Conservation (phyloP, 768 basidiomycete genomes). For the Chalciporus sphaerocephalus region DNA sequence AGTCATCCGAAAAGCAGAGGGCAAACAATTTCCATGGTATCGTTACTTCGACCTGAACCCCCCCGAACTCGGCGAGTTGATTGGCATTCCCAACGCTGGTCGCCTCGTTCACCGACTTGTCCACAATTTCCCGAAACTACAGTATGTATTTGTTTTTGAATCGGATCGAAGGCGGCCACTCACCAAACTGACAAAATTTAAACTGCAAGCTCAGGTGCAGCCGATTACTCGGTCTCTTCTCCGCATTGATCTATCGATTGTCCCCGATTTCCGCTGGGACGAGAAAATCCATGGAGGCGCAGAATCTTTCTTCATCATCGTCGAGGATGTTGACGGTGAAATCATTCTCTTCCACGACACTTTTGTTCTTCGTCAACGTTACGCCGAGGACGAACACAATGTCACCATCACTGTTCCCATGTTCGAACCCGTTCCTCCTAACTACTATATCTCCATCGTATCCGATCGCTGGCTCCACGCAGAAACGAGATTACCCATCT, state of each 20-base stretch:
- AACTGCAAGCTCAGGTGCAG: conserved; percentile 91
- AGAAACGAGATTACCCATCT: conserved; percentile 90
- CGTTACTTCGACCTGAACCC: conserved; percentile 92
- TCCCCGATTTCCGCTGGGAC: conserved; percentile 98
- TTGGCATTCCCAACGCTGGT: conserved; percentile 92
- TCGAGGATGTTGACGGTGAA: conserved; percentile 98
- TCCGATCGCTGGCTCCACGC: conserved; percentile 96
- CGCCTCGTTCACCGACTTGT: conserved; percentile 88
- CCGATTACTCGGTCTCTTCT: conserved; percentile 93
- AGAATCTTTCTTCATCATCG: conserved; percentile 89
- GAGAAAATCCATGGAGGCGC: conserved; percentile 86
- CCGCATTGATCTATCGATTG: conserved; percentile 88
- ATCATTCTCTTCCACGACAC: conserved; percentile 92
- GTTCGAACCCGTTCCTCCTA: conserved; percentile 95
- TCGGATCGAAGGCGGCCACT: background rate
- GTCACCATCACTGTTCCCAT: conserved; percentile 94
- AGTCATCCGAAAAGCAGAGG: conserved; percentile 85
- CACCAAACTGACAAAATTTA: conserved; percentile 24
- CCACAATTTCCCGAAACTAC: conserved; percentile 93
- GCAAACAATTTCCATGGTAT: conserved; percentile 98
- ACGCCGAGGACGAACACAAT: conserved; percentile 90
- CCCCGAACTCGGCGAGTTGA: conserved; percentile 91
- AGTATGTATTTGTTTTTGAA: conserved; percentile 42
- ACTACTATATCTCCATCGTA: conserved; percentile 93
- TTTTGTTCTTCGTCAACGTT: conserved; percentile 88